Evolutionary conservation across 2,329 filamentous ascomycete genomes (phyloP).

Genomic region (Xylogone sp.): DNA sequence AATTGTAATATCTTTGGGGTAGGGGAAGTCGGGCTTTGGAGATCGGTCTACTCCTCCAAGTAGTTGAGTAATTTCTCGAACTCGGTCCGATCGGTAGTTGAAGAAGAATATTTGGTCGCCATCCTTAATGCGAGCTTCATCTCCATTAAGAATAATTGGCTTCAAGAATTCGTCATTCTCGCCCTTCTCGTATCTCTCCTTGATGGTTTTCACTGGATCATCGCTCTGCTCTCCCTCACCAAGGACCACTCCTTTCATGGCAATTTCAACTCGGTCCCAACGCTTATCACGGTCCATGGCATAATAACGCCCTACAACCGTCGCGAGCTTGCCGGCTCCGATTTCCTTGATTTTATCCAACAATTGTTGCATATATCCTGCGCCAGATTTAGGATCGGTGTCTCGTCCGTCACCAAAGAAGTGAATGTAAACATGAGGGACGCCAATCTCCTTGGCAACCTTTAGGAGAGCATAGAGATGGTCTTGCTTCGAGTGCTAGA

Average conservation of each 20-base stretch:
- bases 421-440: slow-evolving; percentile 95
- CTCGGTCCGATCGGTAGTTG: slow-evolving; percentile 99
- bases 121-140: slow-evolving; percentile 83
- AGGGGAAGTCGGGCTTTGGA: slow-evolving; percentile 84
- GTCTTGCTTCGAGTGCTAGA: slow-evolving; percentile 84
- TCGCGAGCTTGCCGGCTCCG: slow-evolving; percentile 82
- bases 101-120: slow-evolving; percentile 98
- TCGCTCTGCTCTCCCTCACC: slow-evolving; percentile 84
- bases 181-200: slow-evolving; percentile 79
- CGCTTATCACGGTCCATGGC: slow-evolving; percentile 99
- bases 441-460: slow-evolving; percentile 81
- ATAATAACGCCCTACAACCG: slow-evolving; percentile 93
- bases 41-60: slow-evolving; percentile 90
- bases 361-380: slow-evolving; percentile 82
- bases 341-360: slow-evolving; percentile 78
- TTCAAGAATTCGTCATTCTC: slow-evolving; percentile 98
- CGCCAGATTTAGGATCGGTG: slow-evolving; percentile 93
- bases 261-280: slow-evolving; percentile 92
- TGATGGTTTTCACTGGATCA: slow-evolving; percentile 83
- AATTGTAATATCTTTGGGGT: slow-evolving; percentile 81
- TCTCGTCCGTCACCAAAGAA: slow-evolving; percentile 98
- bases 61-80: slow-evolving; percentile 92
- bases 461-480: slow-evolving; percentile 85
- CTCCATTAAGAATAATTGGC: slow-evolving; percentile 90
- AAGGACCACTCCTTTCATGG: slow-evolving; percentile 74